These are phyloP conservation scores for Cardiospermum halicacabum DNA, from an alignment of 345 rosid species.

Conservation along the genomic window DNA sequence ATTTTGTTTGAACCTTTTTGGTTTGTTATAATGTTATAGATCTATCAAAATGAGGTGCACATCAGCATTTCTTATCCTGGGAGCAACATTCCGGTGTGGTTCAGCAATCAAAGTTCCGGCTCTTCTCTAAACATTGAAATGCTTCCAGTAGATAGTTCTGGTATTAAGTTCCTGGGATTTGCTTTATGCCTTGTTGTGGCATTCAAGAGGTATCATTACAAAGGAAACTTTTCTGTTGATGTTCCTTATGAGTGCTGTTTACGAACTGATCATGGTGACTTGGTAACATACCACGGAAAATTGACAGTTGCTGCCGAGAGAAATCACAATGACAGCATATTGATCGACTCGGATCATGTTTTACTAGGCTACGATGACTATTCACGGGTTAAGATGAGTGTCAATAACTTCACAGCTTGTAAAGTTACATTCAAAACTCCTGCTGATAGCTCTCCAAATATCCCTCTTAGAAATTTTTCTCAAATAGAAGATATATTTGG, in stretches of 20 bases:
- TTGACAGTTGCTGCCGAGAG: not conserved
- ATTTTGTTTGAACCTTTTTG: not conserved
- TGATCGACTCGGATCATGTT: not conserved
- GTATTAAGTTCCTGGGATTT: not conserved
- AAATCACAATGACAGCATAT: not conserved
- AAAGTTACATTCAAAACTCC: not conserved
- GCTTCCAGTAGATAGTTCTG: not conserved
- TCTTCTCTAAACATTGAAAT: not conserved
- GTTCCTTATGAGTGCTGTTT: not conserved
- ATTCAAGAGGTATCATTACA: not conserved
- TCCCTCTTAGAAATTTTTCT: not conserved
- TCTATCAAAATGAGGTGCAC: fast-evolving
- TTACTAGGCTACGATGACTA: not conserved
- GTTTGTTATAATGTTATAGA: not conserved
- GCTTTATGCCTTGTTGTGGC: not conserved
- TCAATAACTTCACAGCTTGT: too few species aligned
- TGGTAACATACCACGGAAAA: not conserved
- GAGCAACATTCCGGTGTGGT: not conserved
- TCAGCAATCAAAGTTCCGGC: not conserved
- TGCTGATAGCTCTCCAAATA: not conserved
- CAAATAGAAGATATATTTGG: not conserved
- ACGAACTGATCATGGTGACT: not conserved
- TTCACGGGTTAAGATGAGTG: not conserved
- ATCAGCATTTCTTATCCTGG: not conserved
- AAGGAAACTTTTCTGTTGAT: not conserved